A percentile compares a stretch with the other conserved stretches of the same genome.
phyloP scores from a whole-genome alignment of 2,329 filamentous ascomycete genomes.

The Talaromyces sp. region DNA sequence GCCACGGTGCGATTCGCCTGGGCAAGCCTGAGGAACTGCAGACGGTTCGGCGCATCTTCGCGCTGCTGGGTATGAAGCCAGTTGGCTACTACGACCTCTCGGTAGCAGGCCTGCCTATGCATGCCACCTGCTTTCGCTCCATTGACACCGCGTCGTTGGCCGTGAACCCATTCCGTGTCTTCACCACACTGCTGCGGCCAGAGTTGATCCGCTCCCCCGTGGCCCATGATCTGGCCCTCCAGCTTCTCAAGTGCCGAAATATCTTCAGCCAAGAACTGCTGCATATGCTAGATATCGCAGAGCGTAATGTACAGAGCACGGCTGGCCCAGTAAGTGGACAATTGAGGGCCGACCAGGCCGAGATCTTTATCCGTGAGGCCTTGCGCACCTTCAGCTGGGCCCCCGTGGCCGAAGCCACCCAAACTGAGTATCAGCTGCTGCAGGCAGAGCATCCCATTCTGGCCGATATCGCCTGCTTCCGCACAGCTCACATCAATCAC shows the following conservation, averaged over 20 bases:
- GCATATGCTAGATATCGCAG: slow-evolving; percentile 30
- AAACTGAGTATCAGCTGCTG: slow-evolving; percentile 39
- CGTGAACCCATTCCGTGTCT: slow-evolving; percentile 42
- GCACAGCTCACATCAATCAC: slow-evolving; percentile 48
- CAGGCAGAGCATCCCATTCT: slow-evolving; percentile 42
- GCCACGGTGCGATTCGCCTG: slow-evolving; percentile 47
- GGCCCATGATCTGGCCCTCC: slow-evolving; percentile 22
- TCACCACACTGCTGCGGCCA: slow-evolving; percentile 37
- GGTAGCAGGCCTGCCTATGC: slow-evolving; percentile 44
- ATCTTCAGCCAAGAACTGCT: slow-evolving; percentile 40
- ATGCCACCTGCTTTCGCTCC: slow-evolving; percentile 49
- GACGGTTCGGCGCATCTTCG: slow-evolving; percentile 41
- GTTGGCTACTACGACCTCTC: slow-evolving; percentile 51
- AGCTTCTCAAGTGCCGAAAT: slow-evolving; percentile 30
- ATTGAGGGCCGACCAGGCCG: slow-evolving; percentile 25
- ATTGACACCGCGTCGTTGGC: slow-evolving; percentile 26
- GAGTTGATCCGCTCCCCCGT: slow-evolving; percentile 30
- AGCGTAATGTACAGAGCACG: slow-evolving; percentile 16
- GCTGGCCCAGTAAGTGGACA: slow-evolving; percentile 9
- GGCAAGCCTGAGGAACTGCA: slow-evolving; percentile 41
- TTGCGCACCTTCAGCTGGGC: slow-evolving; percentile 46
- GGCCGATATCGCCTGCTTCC: slow-evolving; percentile 42
- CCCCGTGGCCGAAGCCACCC: slow-evolving; percentile 22
- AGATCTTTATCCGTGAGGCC: slow-evolving; percentile 38
- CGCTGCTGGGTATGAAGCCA: slow-evolving; percentile 43